These are phyloP conservation scores for Mycena floridula DNA, from an alignment of 768 basidiomycete genomes.

Conservation along the genomic window DNA sequence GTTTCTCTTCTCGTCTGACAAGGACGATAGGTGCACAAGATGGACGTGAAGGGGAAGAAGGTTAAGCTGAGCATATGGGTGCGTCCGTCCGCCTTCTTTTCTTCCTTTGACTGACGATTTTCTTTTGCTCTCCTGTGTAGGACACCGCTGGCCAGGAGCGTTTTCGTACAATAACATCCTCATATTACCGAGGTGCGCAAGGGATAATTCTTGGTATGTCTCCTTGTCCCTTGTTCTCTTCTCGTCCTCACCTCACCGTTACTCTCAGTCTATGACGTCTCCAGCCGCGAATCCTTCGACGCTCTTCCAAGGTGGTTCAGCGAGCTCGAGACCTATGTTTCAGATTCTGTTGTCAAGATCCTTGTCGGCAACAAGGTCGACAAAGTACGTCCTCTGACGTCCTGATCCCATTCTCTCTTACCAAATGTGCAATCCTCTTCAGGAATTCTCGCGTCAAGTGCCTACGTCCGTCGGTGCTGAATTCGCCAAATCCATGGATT, in stretches of 20 bases:
- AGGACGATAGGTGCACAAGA: constrained; percentile 67
- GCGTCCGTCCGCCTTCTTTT: constrained; percentile 18
- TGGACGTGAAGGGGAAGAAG: constrained; percentile 76
- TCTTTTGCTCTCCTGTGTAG: constrained; percentile 33
- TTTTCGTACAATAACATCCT: constrained; percentile 91
- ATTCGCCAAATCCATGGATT: constrained; percentile 79
- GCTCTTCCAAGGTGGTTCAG: constrained; percentile 90
- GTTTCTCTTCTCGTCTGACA: constrained; percentile 3
- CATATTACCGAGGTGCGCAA: constrained; percentile 89
- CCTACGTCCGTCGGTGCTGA: constrained; percentile 66
- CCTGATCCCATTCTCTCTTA: not conserved
- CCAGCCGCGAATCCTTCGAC: constrained; percentile 89
- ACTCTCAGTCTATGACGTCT: constrained; percentile 84
- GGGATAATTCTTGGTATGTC: constrained; percentile 68
- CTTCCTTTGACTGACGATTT: not conserved
- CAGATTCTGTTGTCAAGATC: constrained; percentile 82
- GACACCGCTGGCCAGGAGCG: constrained; percentile 97
- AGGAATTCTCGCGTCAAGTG: constrained; percentile 90
- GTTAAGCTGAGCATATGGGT: constrained; percentile 98
- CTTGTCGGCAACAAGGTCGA: constrained; percentile 94
- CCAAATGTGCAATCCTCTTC: constrained; percentile 29
- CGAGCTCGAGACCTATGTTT: constrained; percentile 92
- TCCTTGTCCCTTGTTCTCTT: not conserved
- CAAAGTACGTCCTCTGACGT: constrained; percentile 56
- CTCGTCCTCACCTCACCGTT: not conserved